A percentile compares a stretch with the other conserved stretches of the same genome.
Evolutionary conservation across 1,139 yeast genomes (phyloP).

Genomic region (Geotrichum macrosporum): DNA sequence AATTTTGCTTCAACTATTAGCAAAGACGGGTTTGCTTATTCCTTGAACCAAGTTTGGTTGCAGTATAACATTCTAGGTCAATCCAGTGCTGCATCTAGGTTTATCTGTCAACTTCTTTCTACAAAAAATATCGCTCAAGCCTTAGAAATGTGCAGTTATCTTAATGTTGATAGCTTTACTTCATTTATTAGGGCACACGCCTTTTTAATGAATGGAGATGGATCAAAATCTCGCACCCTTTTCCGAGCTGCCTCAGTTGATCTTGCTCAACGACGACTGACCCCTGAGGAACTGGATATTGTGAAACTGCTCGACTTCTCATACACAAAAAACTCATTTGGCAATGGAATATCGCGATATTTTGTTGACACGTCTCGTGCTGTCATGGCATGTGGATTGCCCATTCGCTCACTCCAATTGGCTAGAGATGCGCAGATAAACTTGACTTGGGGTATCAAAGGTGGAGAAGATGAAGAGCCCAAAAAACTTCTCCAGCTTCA

Average conservation of each 20-base stretch:
- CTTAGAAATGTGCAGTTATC: conserved; percentile 21
- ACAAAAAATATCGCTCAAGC: conserved; percentile 10
- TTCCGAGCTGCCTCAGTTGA: conserved; percentile 25
- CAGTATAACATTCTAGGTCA: conserved; percentile 1
- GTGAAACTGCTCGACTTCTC: conserved; percentile 16
- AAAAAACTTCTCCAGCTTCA: neutral
- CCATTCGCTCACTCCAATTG: conserved; percentile 37
- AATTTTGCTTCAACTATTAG: conserved; percentile 2
- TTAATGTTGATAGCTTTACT: conserved; percentile 25
- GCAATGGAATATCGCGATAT: conserved; percentile 22
- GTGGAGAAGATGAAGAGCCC: neutral
- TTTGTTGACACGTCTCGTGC: conserved; percentile 17
- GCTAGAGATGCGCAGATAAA: conserved; percentile 21
- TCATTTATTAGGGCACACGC: conserved; percentile 29
- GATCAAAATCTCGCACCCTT: conserved; percentile 24
- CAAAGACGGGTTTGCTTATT: conserved; percentile 2
- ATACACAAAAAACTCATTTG: conserved; percentile 18
- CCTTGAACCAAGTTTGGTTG: conserved; percentile 4
- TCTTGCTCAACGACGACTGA: conserved; percentile 16
- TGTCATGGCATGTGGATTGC: conserved; percentile 42
- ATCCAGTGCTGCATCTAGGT: conserved; percentile 1
- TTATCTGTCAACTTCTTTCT: conserved; percentile 13
- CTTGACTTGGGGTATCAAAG: conserved; percentile 9
- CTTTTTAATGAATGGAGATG: conserved; percentile 23
- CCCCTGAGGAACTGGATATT: conserved; percentile 16